Evolutionary conservation across 139 green algal species (phyloP), one percentile per base, ranked within the genome.

Genomic region (Edaphochlamys debaryana): DNA sequence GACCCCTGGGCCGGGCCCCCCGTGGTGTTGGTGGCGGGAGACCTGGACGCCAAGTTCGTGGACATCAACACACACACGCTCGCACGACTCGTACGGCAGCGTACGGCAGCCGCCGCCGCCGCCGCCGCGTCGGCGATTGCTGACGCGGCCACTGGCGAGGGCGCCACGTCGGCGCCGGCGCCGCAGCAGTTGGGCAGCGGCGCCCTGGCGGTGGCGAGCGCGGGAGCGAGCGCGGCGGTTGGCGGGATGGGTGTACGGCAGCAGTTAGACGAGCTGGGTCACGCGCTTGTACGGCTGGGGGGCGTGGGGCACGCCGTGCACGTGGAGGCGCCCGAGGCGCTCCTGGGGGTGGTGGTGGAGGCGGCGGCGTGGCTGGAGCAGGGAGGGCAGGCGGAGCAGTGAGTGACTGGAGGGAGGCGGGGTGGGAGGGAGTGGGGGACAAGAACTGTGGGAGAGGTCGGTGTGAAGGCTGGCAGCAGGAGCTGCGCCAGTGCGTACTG

Each of bases 41-140:
- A 90, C 54, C 36, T 79, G 32, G 94, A 97, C 54, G 60, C 54
- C 30, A 97, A 97, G 77, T 97, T 96, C 88, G 84, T 88, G 20
- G 69, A 69, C 68, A 86, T 96, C 37, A 92, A 87, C 38, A 69
- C 81, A 6, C 63, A 79, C 41, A 92, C 91, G 79, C 40, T 79
- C 15, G 66, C 78, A 11, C 78, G 78, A 2, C 64, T 84, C 0
- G 66, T 76, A 62, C 34, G 54, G 32, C 56, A 69, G 27, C 77
- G 37, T 7, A 38, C 77, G 0, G 69, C 41, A 29, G 38, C 42
- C 4, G 41, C 62, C 1, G 60, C 38, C 0, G 41, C 75, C 30
- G 60, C 75, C 0, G 75, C 40, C 4, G 54, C 56, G 30, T 9
- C 29, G 38, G 71, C 54, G 52, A 7, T 48, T 13, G 42, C 67